Evolutionary conservation across 1,284 basidiomycete genomes (phyloP).

Genomic region (Apiotrichum gamsii): DNA sequence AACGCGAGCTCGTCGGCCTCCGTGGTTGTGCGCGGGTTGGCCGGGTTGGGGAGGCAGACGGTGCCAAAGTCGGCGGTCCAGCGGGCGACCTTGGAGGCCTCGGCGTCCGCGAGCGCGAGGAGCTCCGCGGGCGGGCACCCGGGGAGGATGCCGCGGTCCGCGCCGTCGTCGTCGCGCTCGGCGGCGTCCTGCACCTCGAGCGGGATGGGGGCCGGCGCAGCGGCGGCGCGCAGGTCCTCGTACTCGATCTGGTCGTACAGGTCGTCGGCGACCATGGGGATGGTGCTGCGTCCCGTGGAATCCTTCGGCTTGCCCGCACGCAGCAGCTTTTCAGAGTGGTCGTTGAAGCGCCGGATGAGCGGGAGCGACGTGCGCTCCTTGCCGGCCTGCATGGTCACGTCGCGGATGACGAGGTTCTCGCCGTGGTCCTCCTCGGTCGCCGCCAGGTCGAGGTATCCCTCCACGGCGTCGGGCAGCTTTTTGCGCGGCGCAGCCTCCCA

Average conservation of each 20-base stretch:
- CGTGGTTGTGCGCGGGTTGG: conserved; percentile 10
- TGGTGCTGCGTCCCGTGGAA: conserved; percentile 5
- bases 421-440: conserved; percentile 89
- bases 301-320: conserved; percentile 1
- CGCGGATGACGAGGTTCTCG: conserved; percentile 78
- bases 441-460: conserved; percentile 74
- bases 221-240: conserved; percentile 71
- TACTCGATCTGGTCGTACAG: conserved; percentile 70
- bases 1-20: conserved; percentile 12
- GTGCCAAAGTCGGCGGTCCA: conserved; percentile 26
- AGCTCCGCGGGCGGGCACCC: conserved; percentile 55
- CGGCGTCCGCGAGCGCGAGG: conserved; percentile 34
- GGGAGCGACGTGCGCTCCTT: conserved; percentile 79
- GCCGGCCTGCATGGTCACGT: conserved; percentile 94
- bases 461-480: conserved; percentile 60
- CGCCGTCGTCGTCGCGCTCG: conserved; percentile 13
- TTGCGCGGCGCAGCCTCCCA: conserved; percentile 80
- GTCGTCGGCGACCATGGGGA: conserved; percentile 10
- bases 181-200: conserved; percentile 60
- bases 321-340: conserved; percentile 84
- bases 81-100: conserved; percentile 7
- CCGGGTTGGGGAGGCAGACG: conserved; percentile 31
- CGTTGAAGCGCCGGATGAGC: conserved; percentile 93
- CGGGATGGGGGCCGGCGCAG: conserved; percentile 60
- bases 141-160: conserved; percentile 28